Percentiles rank a stretch among this genome's conserved stretches.
These are phyloP conservation scores for Corymbia citriodora DNA, from an alignment of 441 rosid species.

Conservation along the genomic window DNA sequence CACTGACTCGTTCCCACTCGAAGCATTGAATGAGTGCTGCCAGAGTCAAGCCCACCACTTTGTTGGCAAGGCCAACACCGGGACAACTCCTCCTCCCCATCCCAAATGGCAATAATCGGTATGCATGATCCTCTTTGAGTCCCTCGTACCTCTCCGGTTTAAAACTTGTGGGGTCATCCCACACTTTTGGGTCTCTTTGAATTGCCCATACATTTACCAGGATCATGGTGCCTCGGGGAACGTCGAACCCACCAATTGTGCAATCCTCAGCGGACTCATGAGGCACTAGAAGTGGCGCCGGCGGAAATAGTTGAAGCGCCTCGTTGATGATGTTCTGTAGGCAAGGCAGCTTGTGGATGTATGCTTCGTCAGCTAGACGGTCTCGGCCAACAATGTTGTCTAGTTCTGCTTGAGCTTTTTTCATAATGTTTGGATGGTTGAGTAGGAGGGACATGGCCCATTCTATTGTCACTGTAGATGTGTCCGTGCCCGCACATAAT, in stretches of 20 bases:
- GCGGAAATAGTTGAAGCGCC: constrained; percentile 4
- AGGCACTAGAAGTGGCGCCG: constrained; percentile 8
- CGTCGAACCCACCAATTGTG: background rate
- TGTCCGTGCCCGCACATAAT: background rate
- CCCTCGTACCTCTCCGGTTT: constrained; percentile 11
- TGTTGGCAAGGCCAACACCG: constrained; percentile 18
- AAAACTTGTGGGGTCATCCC: constrained; percentile 11
- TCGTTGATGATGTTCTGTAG: constrained; percentile 10
- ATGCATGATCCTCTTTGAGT: background rate
- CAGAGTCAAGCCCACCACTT: constrained; percentile 5
- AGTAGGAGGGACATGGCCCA: constrained; percentile 16
- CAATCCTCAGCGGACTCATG: constrained; percentile 10
- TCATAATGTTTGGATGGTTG: background rate
- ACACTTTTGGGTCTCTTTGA: constrained; percentile 11
- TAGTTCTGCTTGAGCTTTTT: background rate
- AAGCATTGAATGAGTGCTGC: constrained; percentile 25
- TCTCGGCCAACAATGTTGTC: background rate
- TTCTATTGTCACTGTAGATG: background rate
- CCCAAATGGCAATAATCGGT: constrained; percentile 24
- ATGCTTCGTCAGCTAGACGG: background rate
- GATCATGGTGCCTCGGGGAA: constrained; percentile 10
- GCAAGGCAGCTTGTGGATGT: background rate
- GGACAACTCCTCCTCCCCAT: constrained; percentile 24
- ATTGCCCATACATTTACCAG: constrained; percentile 15
- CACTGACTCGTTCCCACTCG: constrained; percentile 17